A percentile compares a stretch with the other conserved stretches of the same genome.
Evolutionary conservation across 2,329 filamentous ascomycete species (phyloP).

Genomic region (Aspergillus sp.): DNA sequence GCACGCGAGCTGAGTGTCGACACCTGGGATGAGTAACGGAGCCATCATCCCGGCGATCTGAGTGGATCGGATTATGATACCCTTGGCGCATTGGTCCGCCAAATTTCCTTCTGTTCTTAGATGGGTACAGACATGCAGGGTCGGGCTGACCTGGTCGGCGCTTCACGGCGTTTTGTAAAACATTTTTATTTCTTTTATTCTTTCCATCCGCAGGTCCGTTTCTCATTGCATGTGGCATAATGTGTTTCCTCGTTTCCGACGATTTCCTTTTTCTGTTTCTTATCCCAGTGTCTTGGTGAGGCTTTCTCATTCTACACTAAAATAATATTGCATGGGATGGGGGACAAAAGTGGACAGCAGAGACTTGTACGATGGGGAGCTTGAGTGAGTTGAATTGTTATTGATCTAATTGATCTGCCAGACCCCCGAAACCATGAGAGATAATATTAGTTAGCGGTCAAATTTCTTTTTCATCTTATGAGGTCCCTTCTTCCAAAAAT

Average conservation of each 20-base stretch:
- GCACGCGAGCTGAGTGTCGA: conserved; percentile 34
- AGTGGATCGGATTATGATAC: conserved; percentile 28
- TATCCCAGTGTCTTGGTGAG: conserved; percentile 1
- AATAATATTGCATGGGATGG: conserved; percentile 16
- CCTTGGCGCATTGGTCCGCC: conserved; percentile 26
- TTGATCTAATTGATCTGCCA: conserved; percentile 18
- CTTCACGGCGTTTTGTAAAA: conserved; percentile 24
- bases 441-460: conserved; percentile 16
- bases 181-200: conserved; percentile 5
- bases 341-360: conserved; percentile 11
- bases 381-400: conserved; percentile 6
- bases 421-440: conserved; percentile 13
- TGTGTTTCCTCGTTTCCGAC: conserved; percentile 5
- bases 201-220: conserved; percentile 5
- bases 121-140: conserved; percentile 19
- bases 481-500: not conserved
- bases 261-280: conserved; percentile 4
- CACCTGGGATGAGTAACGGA: conserved; percentile 31
- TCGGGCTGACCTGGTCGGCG: conserved; percentile 21
- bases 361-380: conserved; percentile 17
- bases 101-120: conserved; percentile 27
- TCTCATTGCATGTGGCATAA: conserved; percentile 3
- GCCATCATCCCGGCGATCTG: conserved; percentile 13
- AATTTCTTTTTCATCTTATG: not conserved
- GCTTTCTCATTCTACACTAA: conserved; percentile 9